A percentile compares a stretch with the other conserved stretches of the same genome.
These are phyloP conservation scores for Fusarium xylarioides DNA, from an alignment of 2,329 filamentous ascomycete genomes.

Conservation along the genomic window DNA sequence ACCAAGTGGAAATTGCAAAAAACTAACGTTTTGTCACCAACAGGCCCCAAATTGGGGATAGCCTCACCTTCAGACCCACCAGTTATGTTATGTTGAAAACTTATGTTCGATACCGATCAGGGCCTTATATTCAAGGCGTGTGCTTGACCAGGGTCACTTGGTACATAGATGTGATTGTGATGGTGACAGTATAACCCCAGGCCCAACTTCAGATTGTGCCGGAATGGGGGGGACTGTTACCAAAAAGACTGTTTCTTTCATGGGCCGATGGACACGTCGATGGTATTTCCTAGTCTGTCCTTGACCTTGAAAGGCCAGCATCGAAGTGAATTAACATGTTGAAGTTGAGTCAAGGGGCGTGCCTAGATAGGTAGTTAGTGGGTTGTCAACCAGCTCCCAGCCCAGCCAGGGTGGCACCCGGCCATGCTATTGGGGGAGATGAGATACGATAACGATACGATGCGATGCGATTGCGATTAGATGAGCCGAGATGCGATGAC, in stretches of 20 bases:
- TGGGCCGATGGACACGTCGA: neutral
- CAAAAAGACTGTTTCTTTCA: neutral
- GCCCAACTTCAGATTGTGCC: neutral
- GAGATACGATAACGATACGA: slow-evolving; percentile 35
- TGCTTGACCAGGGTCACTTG: slow-evolving; percentile 9
- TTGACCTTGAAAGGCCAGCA: neutral
- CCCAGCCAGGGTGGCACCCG: slow-evolving; percentile 6
- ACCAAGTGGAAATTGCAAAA: too few relatives aligned
- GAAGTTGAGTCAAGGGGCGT: slow-evolving; percentile 2
- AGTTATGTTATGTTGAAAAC: too few relatives aligned
- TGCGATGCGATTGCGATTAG: slow-evolving; percentile 39
- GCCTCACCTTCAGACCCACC: too few relatives aligned
- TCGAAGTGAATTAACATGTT: neutral
- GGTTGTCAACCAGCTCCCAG: slow-evolving; percentile 20
- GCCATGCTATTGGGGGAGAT: slow-evolving; percentile 36
- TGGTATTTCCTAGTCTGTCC: neutral
- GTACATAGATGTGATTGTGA: neutral
- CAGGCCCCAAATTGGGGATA: too few relatives aligned
- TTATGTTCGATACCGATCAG: too few relatives aligned
- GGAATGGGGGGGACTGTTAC: neutral
- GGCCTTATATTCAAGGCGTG: slow-evolving; percentile 4
- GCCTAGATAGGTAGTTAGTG: slow-evolving; percentile 1
- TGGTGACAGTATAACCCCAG: neutral
- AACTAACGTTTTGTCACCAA: too few relatives aligned
- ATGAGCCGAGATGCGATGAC: slow-evolving; percentile 16